Conservation (phyloP, 768 basidiomycete genomes). For the Amanita subjunquillea region DNA sequence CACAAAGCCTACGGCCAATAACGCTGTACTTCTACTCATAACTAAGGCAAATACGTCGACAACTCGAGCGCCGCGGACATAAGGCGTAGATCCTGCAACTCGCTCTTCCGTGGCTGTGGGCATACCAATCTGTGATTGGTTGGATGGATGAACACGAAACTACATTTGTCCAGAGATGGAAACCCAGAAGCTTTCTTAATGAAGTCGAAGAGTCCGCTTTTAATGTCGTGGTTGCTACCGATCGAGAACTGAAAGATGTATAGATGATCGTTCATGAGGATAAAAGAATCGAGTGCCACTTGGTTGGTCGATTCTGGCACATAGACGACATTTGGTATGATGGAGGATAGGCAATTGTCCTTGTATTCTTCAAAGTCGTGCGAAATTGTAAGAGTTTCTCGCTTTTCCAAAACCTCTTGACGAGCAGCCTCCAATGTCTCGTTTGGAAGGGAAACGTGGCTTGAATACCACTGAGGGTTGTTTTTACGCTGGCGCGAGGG, state of each 20-base stretch:
- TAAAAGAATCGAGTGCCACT: neutral
- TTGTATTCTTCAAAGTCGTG: conserved; percentile 4
- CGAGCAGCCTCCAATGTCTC: conserved; percentile 2
- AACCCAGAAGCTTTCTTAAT: no score
- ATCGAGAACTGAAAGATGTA: no score
- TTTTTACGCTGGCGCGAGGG: neutral
- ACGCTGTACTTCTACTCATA: neutral
- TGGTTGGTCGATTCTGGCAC: neutral
- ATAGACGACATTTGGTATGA: neutral
- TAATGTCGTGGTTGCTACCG: no score
- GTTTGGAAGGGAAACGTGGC: neutral
- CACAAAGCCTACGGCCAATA: neutral
- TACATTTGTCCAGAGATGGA: no score
- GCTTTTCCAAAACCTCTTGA: no score
- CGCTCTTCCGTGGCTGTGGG: no score
- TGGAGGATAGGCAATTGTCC: neutral
- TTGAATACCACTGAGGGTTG: neutral
- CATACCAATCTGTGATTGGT: no score
- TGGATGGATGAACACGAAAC: no score
- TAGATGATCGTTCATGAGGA: no score
- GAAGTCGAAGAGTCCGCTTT: no score
- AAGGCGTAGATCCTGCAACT: no score
- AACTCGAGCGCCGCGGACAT: neutral
- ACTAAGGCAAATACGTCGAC: neutral
- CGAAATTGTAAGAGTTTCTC: neutral